Evolutionary conservation across 345 rosid species (phyloP).

Genomic region (Camelina hispida): DNA sequence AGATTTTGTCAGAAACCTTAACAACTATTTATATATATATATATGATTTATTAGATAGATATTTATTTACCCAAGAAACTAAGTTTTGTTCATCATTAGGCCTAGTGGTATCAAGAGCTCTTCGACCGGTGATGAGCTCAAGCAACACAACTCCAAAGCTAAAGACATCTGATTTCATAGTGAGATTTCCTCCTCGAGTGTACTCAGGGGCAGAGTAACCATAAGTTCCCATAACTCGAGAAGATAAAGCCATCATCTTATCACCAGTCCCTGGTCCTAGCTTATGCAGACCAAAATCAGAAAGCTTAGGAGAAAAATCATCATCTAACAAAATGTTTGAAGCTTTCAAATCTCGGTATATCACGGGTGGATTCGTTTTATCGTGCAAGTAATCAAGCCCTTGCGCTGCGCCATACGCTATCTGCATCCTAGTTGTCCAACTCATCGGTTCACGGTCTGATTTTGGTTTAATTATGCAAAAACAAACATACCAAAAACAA

Average conservation of each 20-base stretch:
- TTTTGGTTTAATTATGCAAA: constrained; percentile 42
- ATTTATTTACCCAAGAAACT: constrained; percentile 43
- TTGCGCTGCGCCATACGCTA: constrained; percentile 67
- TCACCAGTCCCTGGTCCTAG: constrained; percentile 54
- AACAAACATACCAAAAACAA: background rate
- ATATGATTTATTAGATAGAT: background rate
- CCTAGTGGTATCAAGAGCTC: constrained; percentile 69
- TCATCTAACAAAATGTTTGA: constrained; percentile 65
- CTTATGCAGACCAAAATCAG: constrained; percentile 68
- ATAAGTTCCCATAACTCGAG: constrained; percentile 74
- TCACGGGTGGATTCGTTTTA: constrained; percentile 56
- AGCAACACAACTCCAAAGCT: constrained; percentile 82
- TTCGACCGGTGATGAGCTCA: constrained; percentile 75
- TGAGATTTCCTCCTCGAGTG: constrained; percentile 58
- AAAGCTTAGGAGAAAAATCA: constrained; percentile 56
- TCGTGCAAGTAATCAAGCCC: constrained; percentile 74
- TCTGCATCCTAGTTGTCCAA: constrained; percentile 68
- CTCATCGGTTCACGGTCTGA: constrained; percentile 48
- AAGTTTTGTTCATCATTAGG: constrained; percentile 71
- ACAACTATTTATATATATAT: background rate
- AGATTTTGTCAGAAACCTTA: background rate
- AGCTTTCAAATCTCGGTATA: constrained; percentile 68
- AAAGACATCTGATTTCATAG: constrained; percentile 69
- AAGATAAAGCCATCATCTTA: constrained; percentile 46
- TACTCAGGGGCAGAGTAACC: constrained; percentile 86